phyloP scores from a whole-genome alignment of 352 stramenopile species.

The Phytopythium mirpurense region DNA sequence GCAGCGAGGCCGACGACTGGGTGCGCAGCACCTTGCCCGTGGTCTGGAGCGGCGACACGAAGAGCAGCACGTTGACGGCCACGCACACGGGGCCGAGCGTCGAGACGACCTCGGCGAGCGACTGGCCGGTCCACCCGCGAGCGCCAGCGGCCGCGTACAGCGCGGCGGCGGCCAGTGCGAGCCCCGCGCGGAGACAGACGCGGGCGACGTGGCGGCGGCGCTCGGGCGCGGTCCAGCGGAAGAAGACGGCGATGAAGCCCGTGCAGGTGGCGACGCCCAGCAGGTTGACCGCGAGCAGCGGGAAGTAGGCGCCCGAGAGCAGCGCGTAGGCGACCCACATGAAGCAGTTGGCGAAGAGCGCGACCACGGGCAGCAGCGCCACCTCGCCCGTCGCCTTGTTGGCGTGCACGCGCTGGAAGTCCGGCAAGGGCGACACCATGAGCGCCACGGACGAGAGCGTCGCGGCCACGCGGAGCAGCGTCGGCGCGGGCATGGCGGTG shows the following conservation, averaged over 20 bases:
- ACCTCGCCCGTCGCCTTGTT: constrained; percentile 12
- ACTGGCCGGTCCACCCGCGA: constrained; percentile 15
- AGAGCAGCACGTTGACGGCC: constrained; percentile 19
- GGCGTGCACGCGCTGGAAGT: constrained; percentile 19
- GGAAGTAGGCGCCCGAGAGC: constrained; percentile 25
- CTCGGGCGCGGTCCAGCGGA: constrained; percentile 11
- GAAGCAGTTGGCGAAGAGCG: constrained; percentile 26
- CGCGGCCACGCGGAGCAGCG: constrained; percentile 17
- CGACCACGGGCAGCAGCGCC: constrained; percentile 21
- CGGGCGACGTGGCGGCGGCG: constrained; percentile 10
- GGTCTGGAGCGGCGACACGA: constrained; percentile 22
- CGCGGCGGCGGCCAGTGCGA: constrained; percentile 11
- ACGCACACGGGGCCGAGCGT: constrained; percentile 22
- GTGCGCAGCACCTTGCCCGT: constrained; percentile 19
- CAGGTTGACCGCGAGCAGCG: constrained; percentile 21
- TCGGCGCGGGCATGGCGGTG: constrained; percentile 1
- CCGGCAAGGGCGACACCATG: constrained; percentile 21
- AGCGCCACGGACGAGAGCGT: constrained; percentile 18
- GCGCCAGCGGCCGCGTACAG: constrained; percentile 16
- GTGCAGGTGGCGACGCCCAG: constrained; percentile 22
- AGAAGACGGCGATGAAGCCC: constrained; percentile 25
- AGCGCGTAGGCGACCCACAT: constrained; percentile 26
- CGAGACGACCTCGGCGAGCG: constrained; percentile 7
- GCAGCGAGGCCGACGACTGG: constrained; percentile 22
- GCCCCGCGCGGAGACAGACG: constrained; percentile 9